These are phyloP conservation scores for Trichoderma sp. DNA, from an alignment of 2,329 filamentous ascomycete genomes.

Conservation along the genomic window DNA sequence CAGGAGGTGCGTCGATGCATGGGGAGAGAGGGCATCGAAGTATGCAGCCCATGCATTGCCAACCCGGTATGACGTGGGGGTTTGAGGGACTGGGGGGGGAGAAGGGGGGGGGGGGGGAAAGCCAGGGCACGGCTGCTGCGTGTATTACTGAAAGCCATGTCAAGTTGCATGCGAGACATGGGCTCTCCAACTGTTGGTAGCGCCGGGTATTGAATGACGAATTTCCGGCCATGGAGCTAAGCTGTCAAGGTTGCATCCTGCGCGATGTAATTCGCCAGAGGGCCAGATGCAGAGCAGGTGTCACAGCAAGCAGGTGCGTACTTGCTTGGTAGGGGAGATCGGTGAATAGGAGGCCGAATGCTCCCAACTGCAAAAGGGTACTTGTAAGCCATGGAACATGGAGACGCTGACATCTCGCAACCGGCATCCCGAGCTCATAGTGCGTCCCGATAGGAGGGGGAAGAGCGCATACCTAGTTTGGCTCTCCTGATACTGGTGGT, in stretches of 20 bases:
- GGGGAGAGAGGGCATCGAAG: neutral
- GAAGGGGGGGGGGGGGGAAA: neutral
- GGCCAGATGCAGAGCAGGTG: neutral
- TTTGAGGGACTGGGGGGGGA: neutral
- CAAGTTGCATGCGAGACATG: slow-evolving; percentile 21
- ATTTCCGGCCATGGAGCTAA: slow-evolving; percentile 24
- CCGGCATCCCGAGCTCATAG: neutral
- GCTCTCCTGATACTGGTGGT: slow-evolving; percentile 17
- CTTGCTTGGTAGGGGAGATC: neutral
- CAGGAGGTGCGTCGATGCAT: neutral
- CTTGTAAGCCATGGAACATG: neutral
- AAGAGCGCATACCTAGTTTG: slow-evolving; percentile 1
- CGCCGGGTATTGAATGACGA: slow-evolving; percentile 22
- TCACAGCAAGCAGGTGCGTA: slow-evolving; percentile 4
- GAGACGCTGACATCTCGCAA: neutral
- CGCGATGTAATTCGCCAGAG: slow-evolving; percentile 17
- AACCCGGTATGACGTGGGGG: slow-evolving; percentile 21
- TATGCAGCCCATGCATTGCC: slow-evolving; percentile 1
- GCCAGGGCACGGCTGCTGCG: neutral
- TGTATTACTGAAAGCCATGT: slow-evolving; percentile 5
- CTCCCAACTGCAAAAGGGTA: neutral
- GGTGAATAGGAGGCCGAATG: slow-evolving; percentile 6
- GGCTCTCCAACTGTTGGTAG: neutral
- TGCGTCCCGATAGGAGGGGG: neutral
- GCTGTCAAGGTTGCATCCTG: slow-evolving; percentile 7